Base-by-base conservation (phyloP, 257 asterid genomes). In the Jaltomata sinuosa region DNA sequence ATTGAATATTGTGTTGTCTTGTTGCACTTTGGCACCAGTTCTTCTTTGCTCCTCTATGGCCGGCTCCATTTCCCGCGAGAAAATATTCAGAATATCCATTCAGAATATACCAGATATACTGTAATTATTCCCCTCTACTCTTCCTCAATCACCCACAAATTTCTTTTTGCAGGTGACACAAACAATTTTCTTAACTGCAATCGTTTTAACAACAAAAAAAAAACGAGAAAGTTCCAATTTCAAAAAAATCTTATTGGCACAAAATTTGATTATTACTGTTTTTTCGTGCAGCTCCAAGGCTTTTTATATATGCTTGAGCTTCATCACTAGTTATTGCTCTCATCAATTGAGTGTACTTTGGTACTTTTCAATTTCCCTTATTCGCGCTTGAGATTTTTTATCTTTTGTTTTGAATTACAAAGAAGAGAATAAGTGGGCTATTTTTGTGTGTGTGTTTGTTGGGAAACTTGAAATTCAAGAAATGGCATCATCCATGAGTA, bases 401-500 rank as follows among this genome's bases (percentile, higher is more conserved):
- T n/a, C n/a, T n/a, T 47, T 47, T 19, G 62, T 55, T 55, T 21
- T 55, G 27, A 55, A 55, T 55, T 19, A 2, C 25, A 55, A 21
- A 8, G 25, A 21, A 55, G 25, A 55, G 12, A n/a, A 57, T n/a
- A 57, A 57, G 31, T 22, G 3, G 22, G 68, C 16, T 10, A 59
- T 59, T 38, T 7, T 57, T 3, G 11, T 59, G 65, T 59, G 31
- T 36, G 76, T 67, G 76, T 67, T 3, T 61, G 38, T 29, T 62
- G 36, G 77, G 50, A 68, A 34, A 69, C 2, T 38, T 71, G 80
- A 22, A 45, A 22, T 49, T 6, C 3, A 34, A 84, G 54, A 83
- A 59, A 91, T 90, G 94, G 84, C 90, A 18, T 79, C 85, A 88
- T 81, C 85, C 3, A 53, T 62, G 69, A 87, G 64, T 64, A 87